Evolutionary conservation across 208 protist species (phyloP).

Genomic region (Leptomonas pyrrhocoris): DNA sequence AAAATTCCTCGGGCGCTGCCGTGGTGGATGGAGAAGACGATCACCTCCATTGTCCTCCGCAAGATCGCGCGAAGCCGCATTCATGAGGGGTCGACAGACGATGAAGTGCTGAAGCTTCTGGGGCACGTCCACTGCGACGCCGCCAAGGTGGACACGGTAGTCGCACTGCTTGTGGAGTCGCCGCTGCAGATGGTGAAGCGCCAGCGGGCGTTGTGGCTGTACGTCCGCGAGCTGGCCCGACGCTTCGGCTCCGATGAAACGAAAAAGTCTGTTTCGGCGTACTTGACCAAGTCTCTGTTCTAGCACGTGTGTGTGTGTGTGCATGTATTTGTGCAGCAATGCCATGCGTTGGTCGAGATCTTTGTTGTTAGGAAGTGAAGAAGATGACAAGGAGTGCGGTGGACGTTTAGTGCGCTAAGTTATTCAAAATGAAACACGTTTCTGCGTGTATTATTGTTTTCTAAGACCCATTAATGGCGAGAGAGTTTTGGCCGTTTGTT

Average conservation of each 20-base stretch:
- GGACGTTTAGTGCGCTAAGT: too few relatives aligned
- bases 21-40: constrained; percentile 45
- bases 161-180: constrained; percentile 36
- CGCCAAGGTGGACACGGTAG: constrained; percentile 48
- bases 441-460: too few relatives aligned
- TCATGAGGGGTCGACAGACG: constrained; percentile 32
- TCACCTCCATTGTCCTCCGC: constrained; percentile 31
- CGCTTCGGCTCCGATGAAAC: constrained; percentile 51
- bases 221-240: constrained; percentile 38
- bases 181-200: constrained; percentile 40
- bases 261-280: constrained; percentile 22
- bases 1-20: constrained; percentile 27
- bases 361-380: too few relatives aligned
- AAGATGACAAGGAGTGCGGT: too few relatives aligned
- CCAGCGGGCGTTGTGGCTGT: constrained; percentile 53
- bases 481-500: too few relatives aligned
- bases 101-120: constrained; percentile 56
- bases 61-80: constrained; percentile 31
- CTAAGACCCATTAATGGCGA: too few relatives aligned
- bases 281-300: constrained; percentile 40
- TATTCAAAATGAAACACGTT: too few relatives aligned
- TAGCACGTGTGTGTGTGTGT: constrained; percentile 9
- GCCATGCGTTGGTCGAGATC: too few relatives aligned
- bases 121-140: constrained; percentile 63
- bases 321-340: too few relatives aligned